Evolutionary conservation across 352 stramenopile genomes (phyloP), one percentile per base, ranked within the genome.

Genomic region (Phytophthora megakarya): DNA sequence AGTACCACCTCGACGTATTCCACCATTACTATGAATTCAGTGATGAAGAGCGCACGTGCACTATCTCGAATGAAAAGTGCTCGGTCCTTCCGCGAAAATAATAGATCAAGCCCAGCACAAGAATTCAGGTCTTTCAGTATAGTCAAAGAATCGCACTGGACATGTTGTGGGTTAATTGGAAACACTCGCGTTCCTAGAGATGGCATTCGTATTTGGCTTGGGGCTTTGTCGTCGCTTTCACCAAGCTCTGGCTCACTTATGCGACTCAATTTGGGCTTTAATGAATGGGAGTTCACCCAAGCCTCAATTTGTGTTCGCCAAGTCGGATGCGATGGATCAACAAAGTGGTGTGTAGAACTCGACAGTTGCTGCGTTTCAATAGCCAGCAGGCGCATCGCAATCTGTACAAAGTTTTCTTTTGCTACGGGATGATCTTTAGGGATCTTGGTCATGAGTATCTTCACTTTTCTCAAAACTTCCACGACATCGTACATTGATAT

Each of bases 1-100:
- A 85, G 53, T 18, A 75, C 55, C 19, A 80, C 69, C 35, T 80
- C 71, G 7, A 64, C 61, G 35, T 75, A 81, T 43, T 82, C 73
- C n/a, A 73, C 61, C n/a, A 81, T 42, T 4, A 79, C 39, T 7
- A 81, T 18, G 18, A 72, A 83, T 42, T 86, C 74, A 2, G 63
- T 71, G n/a, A 73, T 70, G 18, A 78, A 70, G 4, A 78, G 65
- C 5, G 71, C 66, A 0, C 45, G 56, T 5, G 64, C 44, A 16
- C 47, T 68, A 33, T 76, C 60, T 16, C 62, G 61, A 18, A 78
- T 64, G 43, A 76, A 75, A 0, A 61, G 13, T 2, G 37, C 30
- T 1, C 56, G 61, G 28, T 75, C 67, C 21, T 68, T 39, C 12
- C 9, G 9, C 1, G 58, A 56, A 19, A 65, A 71, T 5, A 67